These are phyloP conservation scores for Solanum hybrid DNA, from an alignment of 305 asterid genomes.

Conservation along the genomic window DNA sequence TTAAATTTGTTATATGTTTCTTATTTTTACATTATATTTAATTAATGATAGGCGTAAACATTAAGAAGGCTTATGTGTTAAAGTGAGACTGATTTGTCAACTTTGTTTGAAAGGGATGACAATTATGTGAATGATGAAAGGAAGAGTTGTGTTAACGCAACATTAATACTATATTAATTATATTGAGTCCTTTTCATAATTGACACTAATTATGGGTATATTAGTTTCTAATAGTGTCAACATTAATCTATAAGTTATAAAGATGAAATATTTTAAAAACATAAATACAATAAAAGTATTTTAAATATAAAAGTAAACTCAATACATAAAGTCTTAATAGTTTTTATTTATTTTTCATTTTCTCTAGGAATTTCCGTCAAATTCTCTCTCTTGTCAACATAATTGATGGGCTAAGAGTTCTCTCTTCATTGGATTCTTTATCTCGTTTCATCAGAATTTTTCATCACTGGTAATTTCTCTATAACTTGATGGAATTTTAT, in stretches of 20 bases:
- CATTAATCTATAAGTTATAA: neutral
- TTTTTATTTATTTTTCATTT: neutral
- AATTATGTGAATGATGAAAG: slow-evolving; percentile 16
- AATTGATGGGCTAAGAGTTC: neutral
- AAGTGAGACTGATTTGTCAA: too few relatives aligned
- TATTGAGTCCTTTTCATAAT: neutral
- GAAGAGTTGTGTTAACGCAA: neutral
- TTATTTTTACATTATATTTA: neutral
- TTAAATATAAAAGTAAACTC: neutral
- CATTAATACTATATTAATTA: neutral
- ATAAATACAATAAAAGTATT: neutral
- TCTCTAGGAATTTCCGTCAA: neutral
- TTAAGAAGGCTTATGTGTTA: neutral
- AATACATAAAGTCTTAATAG: neutral
- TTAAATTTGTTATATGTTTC: neutral
- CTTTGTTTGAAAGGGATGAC: neutral
- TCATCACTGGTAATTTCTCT: neutral
- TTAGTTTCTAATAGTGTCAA: neutral
- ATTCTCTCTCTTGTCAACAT: neutral
- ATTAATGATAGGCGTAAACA: neutral
- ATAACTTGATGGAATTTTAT: neutral
- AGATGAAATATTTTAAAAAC: neutral
- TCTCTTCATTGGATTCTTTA: neutral
- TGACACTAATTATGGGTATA: neutral
- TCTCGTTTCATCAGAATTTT: neutral